Evolutionary conservation across 176 grass and related monocot genomes (phyloP).

Genomic region (Urochloa ruziziensis): DNA sequence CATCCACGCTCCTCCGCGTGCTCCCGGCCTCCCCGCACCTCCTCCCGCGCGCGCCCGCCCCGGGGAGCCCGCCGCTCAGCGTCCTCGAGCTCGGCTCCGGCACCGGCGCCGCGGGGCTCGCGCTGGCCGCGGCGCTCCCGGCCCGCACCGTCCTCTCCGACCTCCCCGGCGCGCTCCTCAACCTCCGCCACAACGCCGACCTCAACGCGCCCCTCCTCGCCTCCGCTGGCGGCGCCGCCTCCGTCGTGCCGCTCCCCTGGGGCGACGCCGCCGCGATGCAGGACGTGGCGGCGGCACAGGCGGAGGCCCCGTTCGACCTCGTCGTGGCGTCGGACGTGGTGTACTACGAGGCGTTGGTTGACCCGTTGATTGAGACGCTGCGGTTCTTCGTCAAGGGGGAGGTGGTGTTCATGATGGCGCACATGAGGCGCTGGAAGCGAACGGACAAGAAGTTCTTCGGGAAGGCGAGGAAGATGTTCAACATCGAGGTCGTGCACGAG

Average conservation of each 20-base stretch:
- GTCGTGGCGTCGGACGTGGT: constrained; percentile 82
- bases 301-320: constrained; percentile 52
- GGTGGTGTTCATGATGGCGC: constrained; percentile 75
- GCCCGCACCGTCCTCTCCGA: constrained; percentile 61
- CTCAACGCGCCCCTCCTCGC: constrained; percentile 54
- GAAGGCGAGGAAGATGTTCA: constrained; percentile 75
- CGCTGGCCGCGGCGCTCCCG: constrained; percentile 55
- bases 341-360: constrained; percentile 79
- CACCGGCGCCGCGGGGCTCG: constrained; percentile 63
- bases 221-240: constrained; percentile 48
- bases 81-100: constrained; percentile 91
- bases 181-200: constrained; percentile 67
- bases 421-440: constrained; percentile 95
- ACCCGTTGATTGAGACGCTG: constrained; percentile 77
- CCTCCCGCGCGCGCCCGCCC: constrained; percentile 24
- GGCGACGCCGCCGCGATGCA: constrained; percentile 44
- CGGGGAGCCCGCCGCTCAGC: constrained; percentile 34
- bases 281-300: neutral
- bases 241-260: constrained; percentile 61
- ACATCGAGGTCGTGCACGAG: constrained; percentile 62
- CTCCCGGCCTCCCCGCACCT: constrained; percentile 47
- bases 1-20: constrained; percentile 64
- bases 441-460: constrained; percentile 80
- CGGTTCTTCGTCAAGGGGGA: constrained; percentile 71
- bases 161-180: constrained; percentile 70